A percentile compares a stretch with the other conserved stretches of the same genome.
Evolutionary conservation across 768 basidiomycete genomes (phyloP).

Genomic region (Steccherinum ochraceum): DNA sequence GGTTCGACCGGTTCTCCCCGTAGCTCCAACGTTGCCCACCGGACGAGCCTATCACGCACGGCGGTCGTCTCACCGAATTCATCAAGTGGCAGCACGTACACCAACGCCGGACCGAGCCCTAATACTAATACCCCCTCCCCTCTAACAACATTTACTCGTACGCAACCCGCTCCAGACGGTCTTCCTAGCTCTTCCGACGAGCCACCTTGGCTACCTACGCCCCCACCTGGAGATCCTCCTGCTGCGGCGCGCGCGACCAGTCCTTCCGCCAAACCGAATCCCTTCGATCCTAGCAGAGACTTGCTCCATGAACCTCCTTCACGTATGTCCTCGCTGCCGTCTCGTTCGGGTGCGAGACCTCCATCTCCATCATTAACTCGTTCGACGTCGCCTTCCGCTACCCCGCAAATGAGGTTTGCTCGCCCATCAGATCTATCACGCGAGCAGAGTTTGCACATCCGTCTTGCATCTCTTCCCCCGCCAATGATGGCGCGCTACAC

Average conservation of each 20-base stretch:
- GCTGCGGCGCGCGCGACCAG: not conserved
- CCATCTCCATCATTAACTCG: too few species aligned
- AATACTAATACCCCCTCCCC: not conserved
- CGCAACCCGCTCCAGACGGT: not conserved
- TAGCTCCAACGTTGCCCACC: not conserved
- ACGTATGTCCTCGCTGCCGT: not conserved
- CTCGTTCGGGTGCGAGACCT: too few species aligned
- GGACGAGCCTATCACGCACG: not conserved
- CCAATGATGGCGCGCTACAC: slow-evolving; percentile 23
- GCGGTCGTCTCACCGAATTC: not conserved
- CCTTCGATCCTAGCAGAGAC: not conserved
- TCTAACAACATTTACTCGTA: too few species aligned
- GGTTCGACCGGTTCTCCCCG: not conserved
- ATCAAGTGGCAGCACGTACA: not conserved
- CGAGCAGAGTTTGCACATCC: slow-evolving; percentile 12
- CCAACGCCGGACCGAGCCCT: not conserved
- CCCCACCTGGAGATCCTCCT: not conserved
- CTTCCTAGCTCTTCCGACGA: not conserved
- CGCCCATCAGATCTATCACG: not conserved
- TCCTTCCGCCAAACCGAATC: not conserved
- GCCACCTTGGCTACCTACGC: not conserved
- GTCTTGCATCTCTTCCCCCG: slow-evolving; percentile 23
- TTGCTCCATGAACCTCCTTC: not conserved
- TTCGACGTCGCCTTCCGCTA: too few species aligned
- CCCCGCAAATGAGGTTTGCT: not conserved